A percentile compares a stretch with the other conserved stretches of the same genome.
phyloP scores from a whole-genome alignment of 2,329 filamentous ascomycete genomes.

The Aureobasidium sp. region DNA sequence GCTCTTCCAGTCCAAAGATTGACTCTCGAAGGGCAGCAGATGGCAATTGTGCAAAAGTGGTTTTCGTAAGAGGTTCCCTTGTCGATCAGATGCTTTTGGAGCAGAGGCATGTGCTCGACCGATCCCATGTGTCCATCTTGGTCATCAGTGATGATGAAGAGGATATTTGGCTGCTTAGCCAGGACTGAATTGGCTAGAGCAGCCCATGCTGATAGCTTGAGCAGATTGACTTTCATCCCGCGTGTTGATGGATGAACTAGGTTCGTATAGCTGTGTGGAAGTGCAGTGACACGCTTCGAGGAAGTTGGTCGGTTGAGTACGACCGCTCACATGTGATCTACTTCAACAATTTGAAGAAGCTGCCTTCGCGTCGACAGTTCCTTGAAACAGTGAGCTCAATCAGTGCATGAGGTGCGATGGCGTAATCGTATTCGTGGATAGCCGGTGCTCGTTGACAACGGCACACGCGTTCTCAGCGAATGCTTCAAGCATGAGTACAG shows the following conservation, averaged over 20 bases:
- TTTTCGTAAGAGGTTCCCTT: conserved; percentile 53
- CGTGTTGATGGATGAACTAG: background rate
- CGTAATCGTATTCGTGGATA: background rate
- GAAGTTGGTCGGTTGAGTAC: background rate
- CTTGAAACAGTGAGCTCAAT: background rate
- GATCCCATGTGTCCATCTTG: conserved; percentile 59
- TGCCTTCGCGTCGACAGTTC: background rate
- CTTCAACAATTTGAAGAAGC: background rate
- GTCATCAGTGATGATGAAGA: conserved; percentile 63
- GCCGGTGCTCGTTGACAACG: background rate
- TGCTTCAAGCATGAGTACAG: background rate
- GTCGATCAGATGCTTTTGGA: conserved; percentile 50
- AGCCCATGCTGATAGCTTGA: background rate
- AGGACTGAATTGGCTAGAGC: background rate
- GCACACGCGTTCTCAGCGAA: background rate
- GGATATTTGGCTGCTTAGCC: conserved; percentile 43
- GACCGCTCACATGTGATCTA: background rate
- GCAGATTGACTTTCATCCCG: background rate
- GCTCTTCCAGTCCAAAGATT: conserved; percentile 58
- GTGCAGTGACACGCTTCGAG: background rate
- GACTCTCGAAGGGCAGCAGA: conserved; percentile 62
- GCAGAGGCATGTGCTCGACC: conserved; percentile 52
- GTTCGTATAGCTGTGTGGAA: background rate
- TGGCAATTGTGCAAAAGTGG: conserved; percentile 57
- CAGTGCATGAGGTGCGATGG: conserved; percentile 7